Evolutionary conservation across 768 basidiomycete species (phyloP), one percentile per base, ranked within the genome.

Genomic region (Infundibulicybe gibba): DNA sequence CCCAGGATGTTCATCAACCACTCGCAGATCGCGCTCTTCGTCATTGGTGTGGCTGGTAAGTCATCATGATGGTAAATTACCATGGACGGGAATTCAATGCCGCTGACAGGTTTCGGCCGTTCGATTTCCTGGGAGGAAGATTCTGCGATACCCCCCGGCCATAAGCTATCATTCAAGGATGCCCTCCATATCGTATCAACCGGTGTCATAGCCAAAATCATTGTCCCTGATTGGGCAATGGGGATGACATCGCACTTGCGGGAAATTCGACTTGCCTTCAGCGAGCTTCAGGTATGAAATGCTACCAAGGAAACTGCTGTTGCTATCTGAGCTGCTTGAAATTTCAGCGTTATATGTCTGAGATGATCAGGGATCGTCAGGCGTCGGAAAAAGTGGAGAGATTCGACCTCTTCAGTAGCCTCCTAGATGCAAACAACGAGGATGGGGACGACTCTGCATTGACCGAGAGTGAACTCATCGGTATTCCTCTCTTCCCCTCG

Each of bases 1-100:
- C n/a, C 32, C n/a, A 33, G 35, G 12, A 25, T 54, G 37, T 55
- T 55, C 12, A 50, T 55, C 14, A 34, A 20, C 17, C 35, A 16
- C 14, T 41, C 14, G 6, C 35, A 81, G 81, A 71, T 81, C 32
- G 74, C 80, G 0, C 69, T 82, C 2, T 75, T 77, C 43, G 72
- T 80, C 30, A 78, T 83, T 45, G 70, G 79, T 21, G 69, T 68
- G 2, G 80, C 81, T 49, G 80, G 76, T 75, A 49, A 21, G 56
- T 50, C 1, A 17, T 16, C 13, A 49, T 32, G 4, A 5, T 15
- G 9, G 9, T 20, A 21, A 12, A 25, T 11, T 48, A 38, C 40
- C 30, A 41, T 25, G n/a, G 19, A 11, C 13, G 34, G 33, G 30
- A 20, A 21, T 30, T 17, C 16, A n/a, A 34, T 44, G 32, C 20